Evolutionary conservation across 2,329 filamentous ascomycete genomes (phyloP), one percentile per base, ranked within the genome.

Genomic region (Xylaria arbuscula): DNA sequence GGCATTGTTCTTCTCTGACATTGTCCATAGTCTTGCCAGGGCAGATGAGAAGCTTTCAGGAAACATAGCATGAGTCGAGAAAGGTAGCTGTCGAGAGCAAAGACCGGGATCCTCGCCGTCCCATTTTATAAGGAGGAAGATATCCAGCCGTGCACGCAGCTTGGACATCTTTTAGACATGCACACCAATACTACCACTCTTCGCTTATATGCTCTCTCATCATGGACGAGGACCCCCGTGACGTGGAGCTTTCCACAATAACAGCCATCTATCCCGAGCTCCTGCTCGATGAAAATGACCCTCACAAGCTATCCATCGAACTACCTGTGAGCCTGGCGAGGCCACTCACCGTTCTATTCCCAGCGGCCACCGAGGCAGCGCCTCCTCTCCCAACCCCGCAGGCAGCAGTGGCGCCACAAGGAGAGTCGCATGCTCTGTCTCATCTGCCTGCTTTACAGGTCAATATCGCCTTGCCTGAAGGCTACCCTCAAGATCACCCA

Each of bases 181-280:
- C 62, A 58, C 62, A 28, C 28, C 28, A 65, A 66, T 19, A 66
- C 50, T 50, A 70, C 63, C 15, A 53, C 51, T 61, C 40, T 70
- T 54, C 64, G 59, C 51, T 68, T 70, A 28, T 62, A 34, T 65
- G 59, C 56, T 56, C 59, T 70, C 53, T 81, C 78, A 76, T 70
- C 58, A 72, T 73, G 64, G 80, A 72, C 58, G 80, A 78, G 70
- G 83, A 86, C 73, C 85, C 83, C 70, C 88, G 89, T 58, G 78
- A 83, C 63, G 81, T 84, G 55, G 89, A 92, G 81, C 82, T 92
- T 63, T 85, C 84, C 73, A 86, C 88, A 15, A 83, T 92, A 64
- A 80, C 83, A 64, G 88, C 89, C 70, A 92, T 92, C 74, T 92
- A 86, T 71, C 89, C 89, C n/a, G 90, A 92, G 78, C 85, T 92